Evolutionary conservation across 2,329 filamentous ascomycete species (phyloP), one percentile per base, ranked within the genome.

Genomic region (Pseudogymnoascus sp.): DNA sequence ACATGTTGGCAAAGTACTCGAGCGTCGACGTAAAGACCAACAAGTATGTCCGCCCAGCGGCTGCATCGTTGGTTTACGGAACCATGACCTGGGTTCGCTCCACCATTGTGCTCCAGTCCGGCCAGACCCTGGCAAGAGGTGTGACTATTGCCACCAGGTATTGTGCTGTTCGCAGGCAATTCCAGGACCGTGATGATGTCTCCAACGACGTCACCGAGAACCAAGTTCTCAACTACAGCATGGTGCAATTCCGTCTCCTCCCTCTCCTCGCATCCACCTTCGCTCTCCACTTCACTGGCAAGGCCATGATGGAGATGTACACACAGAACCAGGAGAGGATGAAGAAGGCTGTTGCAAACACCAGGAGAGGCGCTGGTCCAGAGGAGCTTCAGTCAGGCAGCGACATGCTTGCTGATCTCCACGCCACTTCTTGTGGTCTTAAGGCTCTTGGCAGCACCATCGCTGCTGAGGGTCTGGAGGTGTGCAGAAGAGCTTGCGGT

Each of bases 111-210:
- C 81, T 91, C 62, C 85, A 91, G 73, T 86, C 89, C 0, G 89
- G 89, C 62, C 82, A 84, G 61, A 85, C 88, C 3, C 80, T 92
- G 19, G 89, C 89, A 48, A 84, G 88, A 16, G 90, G 89, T 75
- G 89, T 92, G 1, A 92, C 89, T 14, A 92, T 92, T 66, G 89
- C 89, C 3, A 89, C 86, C 1, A 83, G 89, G 63, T 92, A 92
- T 76, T 86, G 85, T 65, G 84, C 89, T 2, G 85, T 92, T 4
- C 83, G 89, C 61, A 82, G 88, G n/a, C 89, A 92, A 72, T 92
- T 92, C 79, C 86, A 90, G 73, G 89, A 92, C 69, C 83, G 85
- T 4, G 89, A 92, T 75, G 84, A 86, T 5, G 79, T 81, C 28
- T 79, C 82, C 39, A 79, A 78, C 41, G 79, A 81, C 66, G 74